Percentiles rank a stretch among this genome's conserved stretches.
phyloP scores from a whole-genome alignment of 805 yeast species.

The Schwanniomyces vanrijiae region DNA sequence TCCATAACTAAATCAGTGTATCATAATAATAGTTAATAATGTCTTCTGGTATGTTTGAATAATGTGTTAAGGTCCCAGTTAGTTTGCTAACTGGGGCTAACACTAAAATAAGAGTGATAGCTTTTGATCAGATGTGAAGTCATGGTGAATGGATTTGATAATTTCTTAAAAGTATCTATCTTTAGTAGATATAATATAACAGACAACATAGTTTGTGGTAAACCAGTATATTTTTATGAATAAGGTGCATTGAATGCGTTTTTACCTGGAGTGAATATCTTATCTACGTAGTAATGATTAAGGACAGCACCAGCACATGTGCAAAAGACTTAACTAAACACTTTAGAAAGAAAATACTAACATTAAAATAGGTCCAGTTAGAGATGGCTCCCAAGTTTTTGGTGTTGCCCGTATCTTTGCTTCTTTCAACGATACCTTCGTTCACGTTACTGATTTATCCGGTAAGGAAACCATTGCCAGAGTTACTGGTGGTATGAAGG shows the following conservation, averaged over 20 bases:
- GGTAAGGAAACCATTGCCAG: slow-evolving; percentile 99
- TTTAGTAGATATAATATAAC: too few species aligned
- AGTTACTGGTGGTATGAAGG: slow-evolving; percentile 99
- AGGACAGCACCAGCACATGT: neutral
- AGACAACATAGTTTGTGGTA: too few species aligned
- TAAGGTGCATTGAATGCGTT: too few species aligned
- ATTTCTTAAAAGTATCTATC: too few species aligned
- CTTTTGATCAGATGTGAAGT: neutral
- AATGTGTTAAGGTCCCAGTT: neutral
- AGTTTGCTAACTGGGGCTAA: neutral
- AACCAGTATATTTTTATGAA: too few species aligned
- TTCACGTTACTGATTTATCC: slow-evolving; percentile 98
- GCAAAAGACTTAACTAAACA: neutral
- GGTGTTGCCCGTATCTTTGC: slow-evolving; percentile 99
- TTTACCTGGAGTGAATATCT: too few species aligned
- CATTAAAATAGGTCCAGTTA: slow-evolving; percentile 45
- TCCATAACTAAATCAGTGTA: slow-evolving; percentile 6
- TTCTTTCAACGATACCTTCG: slow-evolving; percentile 99
- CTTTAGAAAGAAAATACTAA: slow-evolving; percentile 11
- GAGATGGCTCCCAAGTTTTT: slow-evolving; percentile 95
- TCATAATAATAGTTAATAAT: slow-evolving; percentile 19
- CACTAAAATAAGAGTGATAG: neutral
- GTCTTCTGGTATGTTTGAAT: slow-evolving; percentile 35
- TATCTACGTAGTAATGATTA: too few species aligned
- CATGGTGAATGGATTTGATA: neutral